A percentile compares a stretch with the other conserved stretches of the same genome.
Conservation (phyloP, 2,329 filamentous ascomycete genomes). For the Davidsoniella neocaledoniae region DNA sequence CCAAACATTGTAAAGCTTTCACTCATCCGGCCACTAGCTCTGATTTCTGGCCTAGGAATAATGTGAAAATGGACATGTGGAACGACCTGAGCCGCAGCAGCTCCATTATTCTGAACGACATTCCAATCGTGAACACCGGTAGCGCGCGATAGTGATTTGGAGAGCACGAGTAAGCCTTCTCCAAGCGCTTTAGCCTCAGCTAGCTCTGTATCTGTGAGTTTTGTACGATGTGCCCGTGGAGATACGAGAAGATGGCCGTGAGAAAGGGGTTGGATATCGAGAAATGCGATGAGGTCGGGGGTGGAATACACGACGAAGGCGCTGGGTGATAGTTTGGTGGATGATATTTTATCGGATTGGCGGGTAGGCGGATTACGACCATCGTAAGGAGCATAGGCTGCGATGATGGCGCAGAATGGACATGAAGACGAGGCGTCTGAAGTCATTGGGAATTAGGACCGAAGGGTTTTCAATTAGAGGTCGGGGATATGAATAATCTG, state of each 20-base stretch:
- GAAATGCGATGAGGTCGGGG: slow-evolving; percentile 62
- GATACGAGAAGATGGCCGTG: slow-evolving; percentile 70
- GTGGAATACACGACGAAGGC: slow-evolving; percentile 62
- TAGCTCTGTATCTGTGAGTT: slow-evolving; percentile 45
- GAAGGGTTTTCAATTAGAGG: too few relatives aligned
- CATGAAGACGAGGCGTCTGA: slow-evolving; percentile 21
- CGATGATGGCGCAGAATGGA: slow-evolving; percentile 46
- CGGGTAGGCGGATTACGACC: slow-evolving; percentile 26
- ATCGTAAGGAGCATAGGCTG: slow-evolving; percentile 30
- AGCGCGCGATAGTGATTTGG: slow-evolving; percentile 49
- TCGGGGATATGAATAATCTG: too few relatives aligned
- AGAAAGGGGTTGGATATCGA: slow-evolving; percentile 83
- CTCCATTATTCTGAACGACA: slow-evolving; percentile 89
- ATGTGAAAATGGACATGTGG: slow-evolving; percentile 91
- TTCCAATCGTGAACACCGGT: slow-evolving; percentile 78
- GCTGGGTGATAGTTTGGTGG: slow-evolving; percentile 23
- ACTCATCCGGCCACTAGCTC: slow-evolving; percentile 33
- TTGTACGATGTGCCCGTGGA: slow-evolving; percentile 59
- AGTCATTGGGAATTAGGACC: neutral
- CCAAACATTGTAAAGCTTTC: slow-evolving; percentile 75
- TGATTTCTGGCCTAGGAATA: slow-evolving; percentile 63
- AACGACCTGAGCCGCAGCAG: slow-evolving; percentile 78
- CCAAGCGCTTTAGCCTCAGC: slow-evolving; percentile 52
- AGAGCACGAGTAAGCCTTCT: slow-evolving; percentile 51
- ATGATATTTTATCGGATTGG: slow-evolving; percentile 17